phyloP scores from a whole-genome alignment of 345 rosid genomes.

The Nephelium lappaceum region DNA sequence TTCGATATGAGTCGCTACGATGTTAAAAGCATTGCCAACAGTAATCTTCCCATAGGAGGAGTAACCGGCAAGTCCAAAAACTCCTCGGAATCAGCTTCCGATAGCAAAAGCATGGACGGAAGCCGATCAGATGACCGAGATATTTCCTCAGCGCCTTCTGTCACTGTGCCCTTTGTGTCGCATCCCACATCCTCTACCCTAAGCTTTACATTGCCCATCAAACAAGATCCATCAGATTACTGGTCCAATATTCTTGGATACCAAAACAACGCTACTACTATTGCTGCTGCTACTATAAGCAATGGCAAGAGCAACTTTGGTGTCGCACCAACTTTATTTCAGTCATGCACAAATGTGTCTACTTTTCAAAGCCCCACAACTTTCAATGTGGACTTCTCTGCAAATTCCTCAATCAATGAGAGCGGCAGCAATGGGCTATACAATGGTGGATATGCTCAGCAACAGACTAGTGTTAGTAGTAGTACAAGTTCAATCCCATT shows the following conservation, averaged over 20 bases:
- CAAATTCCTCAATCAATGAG: constrained; percentile 23
- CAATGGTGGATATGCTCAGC: constrained; percentile 40
- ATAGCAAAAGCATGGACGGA: constrained; percentile 43
- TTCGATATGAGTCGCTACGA: constrained; percentile 94
- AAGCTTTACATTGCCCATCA: constrained; percentile 66
- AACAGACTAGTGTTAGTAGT: constrained; percentile 27
- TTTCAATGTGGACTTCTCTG: constrained; percentile 37
- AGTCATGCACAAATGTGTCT: constrained; percentile 6
- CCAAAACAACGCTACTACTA: constrained; percentile 28
- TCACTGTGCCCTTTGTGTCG: constrained; percentile 44
- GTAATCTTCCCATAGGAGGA: constrained; percentile 89
- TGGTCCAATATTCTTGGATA: constrained; percentile 66
- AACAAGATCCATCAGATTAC: constrained; percentile 58
- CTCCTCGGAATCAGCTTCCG: constrained; percentile 47
- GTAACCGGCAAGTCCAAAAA: constrained; percentile 48
- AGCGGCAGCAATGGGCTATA: constrained; percentile 30
- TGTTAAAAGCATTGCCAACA: constrained; percentile 78
- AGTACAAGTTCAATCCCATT: constrained; percentile 42
- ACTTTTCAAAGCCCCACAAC: constrained; percentile 25
- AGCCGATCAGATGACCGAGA: constrained; percentile 47
- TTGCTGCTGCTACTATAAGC: not conserved
- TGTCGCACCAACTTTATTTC: constrained; percentile 22
- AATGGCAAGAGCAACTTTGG: constrained; percentile 24
- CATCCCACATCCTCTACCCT: constrained; percentile 41
- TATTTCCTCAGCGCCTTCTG: constrained; percentile 49